phyloP scores from a whole-genome alignment of 1,139 yeast genomes.

The Geotrichum histeridarum region DNA sequence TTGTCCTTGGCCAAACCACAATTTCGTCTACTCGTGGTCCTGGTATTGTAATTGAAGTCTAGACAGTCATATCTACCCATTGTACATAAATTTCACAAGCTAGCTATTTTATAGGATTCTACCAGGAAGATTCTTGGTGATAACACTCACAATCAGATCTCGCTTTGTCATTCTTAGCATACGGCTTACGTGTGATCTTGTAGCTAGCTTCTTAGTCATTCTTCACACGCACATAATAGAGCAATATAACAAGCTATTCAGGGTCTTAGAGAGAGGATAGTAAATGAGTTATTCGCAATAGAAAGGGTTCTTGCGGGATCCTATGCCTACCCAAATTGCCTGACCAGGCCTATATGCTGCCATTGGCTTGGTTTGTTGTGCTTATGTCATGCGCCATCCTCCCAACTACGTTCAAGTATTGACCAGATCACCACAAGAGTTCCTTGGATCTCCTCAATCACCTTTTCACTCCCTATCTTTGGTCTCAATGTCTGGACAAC shows the following conservation, averaged over 20 bases:
- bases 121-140: too few relatives aligned
- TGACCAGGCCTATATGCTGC: background rate
- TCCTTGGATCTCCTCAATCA: background rate
- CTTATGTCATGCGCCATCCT: background rate
- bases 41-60: conserved; percentile 64
- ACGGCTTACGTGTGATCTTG: too few relatives aligned
- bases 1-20: conserved; percentile 64
- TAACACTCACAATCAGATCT: too few relatives aligned
- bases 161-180: too few relatives aligned
- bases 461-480: background rate
- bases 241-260: too few relatives aligned
- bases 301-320: too few relatives aligned
- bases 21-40: conserved; percentile 77
- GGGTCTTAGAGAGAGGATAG: too few relatives aligned
- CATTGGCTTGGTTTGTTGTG: background rate
- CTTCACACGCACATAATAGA: too few relatives aligned
- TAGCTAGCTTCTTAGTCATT: too few relatives aligned
- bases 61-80: conserved; percentile 6
- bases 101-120: background rate
- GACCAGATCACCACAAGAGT: conserved; percentile 6
- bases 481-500: background rate
- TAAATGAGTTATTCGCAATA: too few relatives aligned
- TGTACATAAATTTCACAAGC: background rate
- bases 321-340: too few relatives aligned
- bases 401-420: background rate